These are phyloP conservation scores for Macrophomina tecta DNA, from an alignment of 2,329 filamentous ascomycete species.

Conservation along the genomic window DNA sequence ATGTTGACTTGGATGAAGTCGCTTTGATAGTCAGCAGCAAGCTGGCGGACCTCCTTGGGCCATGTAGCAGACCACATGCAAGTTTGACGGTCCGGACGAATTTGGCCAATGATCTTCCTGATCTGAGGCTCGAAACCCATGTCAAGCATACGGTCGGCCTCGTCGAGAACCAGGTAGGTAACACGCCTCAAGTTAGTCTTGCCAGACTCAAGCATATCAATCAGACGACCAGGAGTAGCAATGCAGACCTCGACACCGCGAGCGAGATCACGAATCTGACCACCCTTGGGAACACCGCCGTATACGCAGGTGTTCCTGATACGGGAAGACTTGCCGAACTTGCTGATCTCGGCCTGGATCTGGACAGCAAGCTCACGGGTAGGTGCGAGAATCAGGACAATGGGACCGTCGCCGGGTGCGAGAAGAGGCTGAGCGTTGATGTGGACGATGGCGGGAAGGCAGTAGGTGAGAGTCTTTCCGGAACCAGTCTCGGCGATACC, in stretches of 20 bases:
- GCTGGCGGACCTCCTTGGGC: conserved; percentile 96
- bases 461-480: conserved; percentile 98
- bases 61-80: conserved; percentile 99
- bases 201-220: conserved; percentile 97
- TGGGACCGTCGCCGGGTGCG: conserved; percentile 92
- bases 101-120: conserved; percentile 97
- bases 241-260: conserved; percentile 98
- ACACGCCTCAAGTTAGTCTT: conserved; percentile 98
- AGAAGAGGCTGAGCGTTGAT: conserved; percentile 99
- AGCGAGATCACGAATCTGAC: conserved; percentile 92
- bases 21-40: conserved; percentile 87
- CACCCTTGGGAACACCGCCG: conserved; percentile 97
- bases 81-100: conserved; percentile 96
- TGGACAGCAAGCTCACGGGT: conserved; percentile 98
- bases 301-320: conserved; percentile 99
- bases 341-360: conserved; percentile 98
- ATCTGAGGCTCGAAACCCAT: conserved; percentile 99
- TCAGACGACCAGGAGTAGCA: conserved; percentile 94
- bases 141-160: conserved; percentile 99
- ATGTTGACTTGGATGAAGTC: conserved; percentile 99
- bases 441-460: conserved; percentile 96
- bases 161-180: conserved; percentile 96
- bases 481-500: conserved; percentile 99
- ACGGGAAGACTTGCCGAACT: conserved; percentile 96
- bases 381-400: conserved; percentile 92